Evolutionary conservation across 176 grass and related monocot species (phyloP), one percentile per base, ranked within the genome.

Genomic region (Juncus inflexus): DNA sequence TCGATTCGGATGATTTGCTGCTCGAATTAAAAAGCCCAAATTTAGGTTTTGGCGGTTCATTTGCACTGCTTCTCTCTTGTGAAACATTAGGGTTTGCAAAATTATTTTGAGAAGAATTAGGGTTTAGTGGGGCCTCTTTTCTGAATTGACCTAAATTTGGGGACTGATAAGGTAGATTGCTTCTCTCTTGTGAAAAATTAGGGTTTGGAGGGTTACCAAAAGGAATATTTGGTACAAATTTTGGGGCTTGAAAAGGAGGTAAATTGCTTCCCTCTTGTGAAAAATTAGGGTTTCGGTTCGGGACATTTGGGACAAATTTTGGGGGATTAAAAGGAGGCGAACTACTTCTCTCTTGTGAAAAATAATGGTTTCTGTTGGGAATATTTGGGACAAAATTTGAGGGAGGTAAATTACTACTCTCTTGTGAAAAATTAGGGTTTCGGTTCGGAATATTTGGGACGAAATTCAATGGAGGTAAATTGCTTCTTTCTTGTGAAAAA

Each of bases 1-100:
- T 60, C 3, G 67, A 59, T 12, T 71, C 52, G 11, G 35, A 40
- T 16, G 53, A 71, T 52, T 71, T 58, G 5, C n/a, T 45, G 14
- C 67, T 71, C 4, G 39, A 59, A 59, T 71, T 71, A 14, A 71
- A 71, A 59, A 71, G 40, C 58, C 68, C 68, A 35, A 71, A 60
- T 71, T 71, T 71, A 13, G 68, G 54, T 4, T 19, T 71, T 38
- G 55, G 55, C 58, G 68, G 68, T 56, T 50, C 12, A 58, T 11
- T 55, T 52, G 50, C 16, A 55, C 52, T 68, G 10, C 37, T 53
- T 67, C 52, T 3, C 37, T 53, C 51, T 54, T 53, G 28, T 19
- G 28, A 5, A 53, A 37, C 4, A 35, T n/a, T 67, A 67, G 36
- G 35, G 12, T n/a, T 42, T 67, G n/a, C 49, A 9, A n/a, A 67